Conservation (phyloP, 768 basidiomycete genomes). For the Chalciporus piperatus region DNA sequence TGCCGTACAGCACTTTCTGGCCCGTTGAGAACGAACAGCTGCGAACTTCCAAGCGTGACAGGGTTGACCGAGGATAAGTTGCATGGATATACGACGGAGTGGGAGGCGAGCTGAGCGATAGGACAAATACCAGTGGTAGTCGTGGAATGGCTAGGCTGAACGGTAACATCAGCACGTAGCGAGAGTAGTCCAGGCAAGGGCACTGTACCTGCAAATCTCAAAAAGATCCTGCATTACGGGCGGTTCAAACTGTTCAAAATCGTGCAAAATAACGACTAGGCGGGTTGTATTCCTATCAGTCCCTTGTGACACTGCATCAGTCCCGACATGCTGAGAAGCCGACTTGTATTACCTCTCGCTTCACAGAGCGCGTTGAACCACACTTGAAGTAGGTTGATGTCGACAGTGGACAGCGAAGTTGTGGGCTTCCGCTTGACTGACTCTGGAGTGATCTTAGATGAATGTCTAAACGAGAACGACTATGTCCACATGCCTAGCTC, state of each 20-base stretch:
- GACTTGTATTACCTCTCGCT: conserved; percentile 33
- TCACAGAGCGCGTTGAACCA: conserved; percentile 53
- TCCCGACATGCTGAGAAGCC: neutral
- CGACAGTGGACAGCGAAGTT: conserved; percentile 55
- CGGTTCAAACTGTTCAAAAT: conserved; percentile 72
- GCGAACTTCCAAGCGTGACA: conserved; percentile 56
- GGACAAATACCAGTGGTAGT: conserved; percentile 64
- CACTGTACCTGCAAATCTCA: conserved; percentile 62
- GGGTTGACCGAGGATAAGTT: conserved; percentile 56
- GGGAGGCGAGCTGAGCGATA: conserved; percentile 57
- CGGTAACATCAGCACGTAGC: neutral
- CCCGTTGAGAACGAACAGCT: conserved; percentile 51
- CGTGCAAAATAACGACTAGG: conserved; percentile 63
- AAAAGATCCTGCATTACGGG: conserved; percentile 65
- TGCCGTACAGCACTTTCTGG: conserved; percentile 44
- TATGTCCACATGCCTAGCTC: conserved; percentile 28
- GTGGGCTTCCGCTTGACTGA: conserved; percentile 44
- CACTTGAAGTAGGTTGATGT: conserved; percentile 55
- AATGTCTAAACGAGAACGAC: neutral
- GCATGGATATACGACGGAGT: conserved; percentile 56
- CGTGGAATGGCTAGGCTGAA: conserved; percentile 49
- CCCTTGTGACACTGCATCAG: conserved; percentile 6
- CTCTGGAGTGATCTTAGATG: conserved; percentile 21
- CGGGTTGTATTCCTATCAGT: conserved; percentile 27
- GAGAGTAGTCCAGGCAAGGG: neutral